Conservation (phyloP, 345 rosid genomes). For the Populus davidiana region DNA sequence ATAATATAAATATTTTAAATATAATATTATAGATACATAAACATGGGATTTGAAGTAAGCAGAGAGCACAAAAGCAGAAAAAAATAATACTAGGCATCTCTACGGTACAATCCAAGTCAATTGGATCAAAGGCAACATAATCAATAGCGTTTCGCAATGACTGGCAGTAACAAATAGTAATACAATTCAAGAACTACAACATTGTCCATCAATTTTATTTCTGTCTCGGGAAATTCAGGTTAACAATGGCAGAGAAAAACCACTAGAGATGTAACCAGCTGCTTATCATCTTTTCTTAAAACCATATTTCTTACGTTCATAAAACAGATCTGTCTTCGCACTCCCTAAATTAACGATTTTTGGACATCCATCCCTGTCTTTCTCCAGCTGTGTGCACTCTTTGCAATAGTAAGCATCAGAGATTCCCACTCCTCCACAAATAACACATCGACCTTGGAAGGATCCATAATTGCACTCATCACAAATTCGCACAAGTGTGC, state of each 20-base stretch:
- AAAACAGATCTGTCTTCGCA: constrained; percentile 61
- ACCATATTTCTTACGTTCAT: constrained; percentile 63
- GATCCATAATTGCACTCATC: constrained; percentile 79
- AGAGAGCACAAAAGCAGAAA: neutral
- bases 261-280: neutral
- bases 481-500: constrained; percentile 67
- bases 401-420: constrained; percentile 74
- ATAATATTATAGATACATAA: neutral
- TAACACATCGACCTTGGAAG: constrained; percentile 70
- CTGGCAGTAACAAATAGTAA: neutral
- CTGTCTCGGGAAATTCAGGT: neutral
- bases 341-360: constrained; percentile 68
- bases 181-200: too few species aligned
- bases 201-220: too few species aligned
- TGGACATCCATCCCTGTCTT: constrained; percentile 66
- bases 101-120: neutral
- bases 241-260: neutral
- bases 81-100: neutral
- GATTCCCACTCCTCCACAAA: constrained; percentile 71
- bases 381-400: constrained; percentile 77
- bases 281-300: constrained; percentile 45
- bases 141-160: neutral
- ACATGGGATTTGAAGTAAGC: neutral
- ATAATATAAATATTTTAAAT: too few species aligned
- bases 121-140: neutral